Conservation (phyloP, 345 rosid genomes). For the Angophora floribunda region DNA sequence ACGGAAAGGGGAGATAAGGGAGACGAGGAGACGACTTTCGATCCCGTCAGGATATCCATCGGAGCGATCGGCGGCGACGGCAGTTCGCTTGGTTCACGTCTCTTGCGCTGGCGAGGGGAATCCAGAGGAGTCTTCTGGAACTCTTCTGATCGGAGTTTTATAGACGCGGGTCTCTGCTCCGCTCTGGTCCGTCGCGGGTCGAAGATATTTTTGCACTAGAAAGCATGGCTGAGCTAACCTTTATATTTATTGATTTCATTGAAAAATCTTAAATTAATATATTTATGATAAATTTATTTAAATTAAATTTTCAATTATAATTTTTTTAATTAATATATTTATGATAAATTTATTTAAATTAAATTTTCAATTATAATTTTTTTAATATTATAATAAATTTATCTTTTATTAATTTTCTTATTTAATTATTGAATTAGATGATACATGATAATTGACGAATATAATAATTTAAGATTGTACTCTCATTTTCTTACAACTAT, state of each 20-base stretch:
- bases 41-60: constrained; percentile 57
- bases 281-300: too few relatives aligned
- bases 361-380: too few relatives aligned
- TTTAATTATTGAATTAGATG: fast-evolving
- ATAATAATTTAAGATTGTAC: too few relatives aligned
- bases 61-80: neutral
- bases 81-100: neutral
- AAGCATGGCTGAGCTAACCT: neutral
- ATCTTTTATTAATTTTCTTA: fast-evolving
- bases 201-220: neutral
- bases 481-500: too few relatives aligned
- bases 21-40: constrained; percentile 33
- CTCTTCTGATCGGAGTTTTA: neutral
- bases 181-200: neutral
- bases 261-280: too few relatives aligned
- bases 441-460: fast-evolving
- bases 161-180: neutral
- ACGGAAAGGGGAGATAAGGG: constrained; percentile 40
- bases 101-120: neutral
- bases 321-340: too few relatives aligned
- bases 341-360: too few relatives aligned
- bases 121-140: neutral
- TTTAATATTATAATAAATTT: too few relatives aligned
- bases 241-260: too few relatives aligned
- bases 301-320: too few relatives aligned